Percentiles rank a stretch among this genome's conserved stretches.
phyloP scores from a whole-genome alignment of 2,329 filamentous ascomycete genomes.

The Aspergillus amoenus region DNA sequence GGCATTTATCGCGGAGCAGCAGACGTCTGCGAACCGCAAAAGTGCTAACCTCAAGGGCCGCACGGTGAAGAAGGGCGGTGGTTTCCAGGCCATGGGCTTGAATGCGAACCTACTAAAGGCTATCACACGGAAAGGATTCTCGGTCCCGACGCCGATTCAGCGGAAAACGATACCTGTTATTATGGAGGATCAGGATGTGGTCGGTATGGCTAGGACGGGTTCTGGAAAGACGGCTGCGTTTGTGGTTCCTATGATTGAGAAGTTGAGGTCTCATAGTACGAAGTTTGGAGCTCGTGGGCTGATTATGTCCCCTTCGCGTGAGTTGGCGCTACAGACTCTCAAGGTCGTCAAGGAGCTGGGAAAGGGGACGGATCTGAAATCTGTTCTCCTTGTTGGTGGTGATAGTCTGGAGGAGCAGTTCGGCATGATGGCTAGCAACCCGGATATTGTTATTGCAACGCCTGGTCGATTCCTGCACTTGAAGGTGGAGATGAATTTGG shows the following conservation, averaged over 20 bases:
- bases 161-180: conserved; percentile 93
- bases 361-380: conserved; percentile 84
- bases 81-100: conserved; percentile 92
- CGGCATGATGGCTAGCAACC: conserved; percentile 85
- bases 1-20: conserved; percentile 84
- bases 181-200: conserved; percentile 88
- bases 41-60: conserved; percentile 77
- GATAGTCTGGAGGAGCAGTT: conserved; percentile 97
- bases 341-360: conserved; percentile 96
- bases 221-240: conserved; percentile 98
- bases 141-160: conserved; percentile 94
- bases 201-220: conserved; percentile 98
- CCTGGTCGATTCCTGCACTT: conserved; percentile 94
- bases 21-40: conserved; percentile 86
- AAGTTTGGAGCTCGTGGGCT: conserved; percentile 83
- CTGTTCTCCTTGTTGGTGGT: conserved; percentile 88
- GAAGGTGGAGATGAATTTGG: conserved; percentile 92
- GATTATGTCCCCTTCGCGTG: conserved; percentile 87
- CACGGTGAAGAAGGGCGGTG: conserved; percentile 89
- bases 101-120: conserved; percentile 83
- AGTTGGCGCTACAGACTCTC: conserved; percentile 89
- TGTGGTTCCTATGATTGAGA: conserved; percentile 97
- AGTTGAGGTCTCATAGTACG: conserved; percentile 80
- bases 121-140: conserved; percentile 91
- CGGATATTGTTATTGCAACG: conserved; percentile 95